Evolutionary conservation across 352 stramenopile species (phyloP), one percentile per base, ranked within the genome.

Genomic region (Globisporangium paroecandrum): DNA sequence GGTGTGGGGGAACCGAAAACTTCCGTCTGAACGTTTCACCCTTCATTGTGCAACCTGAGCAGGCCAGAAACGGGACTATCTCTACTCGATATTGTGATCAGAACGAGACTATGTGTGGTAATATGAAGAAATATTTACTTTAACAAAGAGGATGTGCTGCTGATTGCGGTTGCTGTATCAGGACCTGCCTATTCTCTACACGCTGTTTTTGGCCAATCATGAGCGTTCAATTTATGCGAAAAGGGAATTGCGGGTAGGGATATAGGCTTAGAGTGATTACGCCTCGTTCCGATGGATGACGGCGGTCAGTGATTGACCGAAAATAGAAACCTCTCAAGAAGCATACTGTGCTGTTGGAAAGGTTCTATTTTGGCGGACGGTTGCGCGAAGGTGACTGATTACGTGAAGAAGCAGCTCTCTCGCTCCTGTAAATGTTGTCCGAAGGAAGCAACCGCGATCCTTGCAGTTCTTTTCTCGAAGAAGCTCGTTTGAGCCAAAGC

Each of bases 381-480:
- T 41, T 55, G 38, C 22, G 38, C 43, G 58, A 64, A 64, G 38
- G 13, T 41, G 12, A 15, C 4, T 29, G 10, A 15, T 27, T 61
- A 3, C 24, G 13, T 18, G 38, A 64, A 56, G 58, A 51, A 24
- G 1, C 5, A 25, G 38, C 10, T 29, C 22, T 22, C 41, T 60
- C 5, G 32, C 5, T 38, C 38, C 10, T 32, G 3, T 20, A 2
- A 7, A 64, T 34, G 58, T 64, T 6, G 24, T 55, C 58, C 3
- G 38, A 64, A 64, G 58, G 58, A 8, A n/a, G 29, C 43, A 12
- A 10, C 18, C 43, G 58, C 24, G 36, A 55, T 64, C 58, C 47
- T 56, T 63, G 43, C 20, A 36, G 12, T 38, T 27, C 27, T 47
- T 15, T 43, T 36, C 47, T 34, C 22, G 13, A 32, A 57, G 8